Evolutionary conservation across 257 asterid species (phyloP).

Genomic region (Petrea volubilis): DNA sequence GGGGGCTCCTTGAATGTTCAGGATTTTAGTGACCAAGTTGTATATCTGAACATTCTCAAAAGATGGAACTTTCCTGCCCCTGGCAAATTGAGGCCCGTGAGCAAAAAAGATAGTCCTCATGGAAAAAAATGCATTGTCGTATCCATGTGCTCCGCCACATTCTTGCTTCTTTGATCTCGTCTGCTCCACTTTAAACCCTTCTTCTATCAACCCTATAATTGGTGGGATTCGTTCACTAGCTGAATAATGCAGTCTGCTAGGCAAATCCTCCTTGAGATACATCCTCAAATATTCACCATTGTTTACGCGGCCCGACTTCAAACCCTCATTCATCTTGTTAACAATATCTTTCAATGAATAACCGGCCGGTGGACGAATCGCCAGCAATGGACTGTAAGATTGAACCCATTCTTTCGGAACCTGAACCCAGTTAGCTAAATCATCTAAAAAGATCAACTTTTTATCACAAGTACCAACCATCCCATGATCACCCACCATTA

Average conservation of each 20-base stretch:
- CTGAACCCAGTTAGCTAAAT: slow-evolving; percentile 50
- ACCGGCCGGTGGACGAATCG: slow-evolving; percentile 51
- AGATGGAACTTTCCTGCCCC: slow-evolving; percentile 61
- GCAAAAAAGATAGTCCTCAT: slow-evolving; percentile 74
- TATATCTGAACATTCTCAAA: slow-evolving; percentile 76
- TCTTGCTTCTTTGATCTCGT: slow-evolving; percentile 43
- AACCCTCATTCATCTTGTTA: slow-evolving; percentile 63
- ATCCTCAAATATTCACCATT: slow-evolving; percentile 63
- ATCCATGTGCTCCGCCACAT: slow-evolving; percentile 88
- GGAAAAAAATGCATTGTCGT: slow-evolving; percentile 68
- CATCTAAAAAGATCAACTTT: slow-evolving; percentile 60
- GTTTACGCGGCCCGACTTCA: slow-evolving; percentile 51
- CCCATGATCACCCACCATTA: slow-evolving; percentile 77
- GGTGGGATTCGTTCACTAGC: slow-evolving; percentile 63
- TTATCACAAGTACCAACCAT: slow-evolving; percentile 81
- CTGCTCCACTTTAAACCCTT: slow-evolving; percentile 66
- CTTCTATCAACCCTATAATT: slow-evolving; percentile 55
- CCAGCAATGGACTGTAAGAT: slow-evolving; percentile 56
- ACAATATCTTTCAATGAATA: slow-evolving; percentile 44
- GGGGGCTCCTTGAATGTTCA: slow-evolving; percentile 56
- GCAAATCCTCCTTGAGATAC: slow-evolving; percentile 68
- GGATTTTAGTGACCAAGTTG: slow-evolving; percentile 59
- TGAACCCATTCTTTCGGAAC: slow-evolving; percentile 64
- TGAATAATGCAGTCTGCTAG: slow-evolving; percentile 59
- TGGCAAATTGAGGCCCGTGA: slow-evolving; percentile 70